Evolutionary conservation across 768 basidiomycete species (phyloP).

Genomic region (Leccinellum albellum): DNA sequence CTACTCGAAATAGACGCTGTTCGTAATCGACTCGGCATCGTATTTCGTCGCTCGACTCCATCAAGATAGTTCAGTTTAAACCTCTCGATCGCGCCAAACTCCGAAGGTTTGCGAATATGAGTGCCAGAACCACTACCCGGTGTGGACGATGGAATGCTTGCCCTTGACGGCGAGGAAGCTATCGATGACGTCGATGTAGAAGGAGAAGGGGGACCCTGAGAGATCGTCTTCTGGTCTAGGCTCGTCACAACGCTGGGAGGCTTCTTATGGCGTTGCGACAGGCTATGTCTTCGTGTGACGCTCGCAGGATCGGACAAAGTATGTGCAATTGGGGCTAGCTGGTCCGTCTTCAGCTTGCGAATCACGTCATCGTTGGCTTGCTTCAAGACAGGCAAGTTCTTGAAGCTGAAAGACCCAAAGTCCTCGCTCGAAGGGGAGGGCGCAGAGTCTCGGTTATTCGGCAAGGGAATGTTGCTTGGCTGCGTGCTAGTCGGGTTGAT

Average conservation of each 20-base stretch:
- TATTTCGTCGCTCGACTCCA: conserved; percentile 69
- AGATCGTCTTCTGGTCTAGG: conserved; percentile 55
- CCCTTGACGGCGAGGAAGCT: conserved; percentile 82
- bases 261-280: conserved; percentile 79
- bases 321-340: conserved; percentile 73
- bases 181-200: conserved; percentile 90
- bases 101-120: conserved; percentile 84
- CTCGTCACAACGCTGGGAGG: conserved; percentile 75
- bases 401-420: conserved; percentile 97
- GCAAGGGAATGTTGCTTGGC: conserved; percentile 19
- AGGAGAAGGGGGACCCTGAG: conserved; percentile 85
- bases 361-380: conserved; percentile 99
- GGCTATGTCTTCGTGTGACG: conserved; percentile 65
- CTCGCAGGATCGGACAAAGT: conserved; percentile 61
- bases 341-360: conserved; percentile 89
- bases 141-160: conserved; percentile 67
- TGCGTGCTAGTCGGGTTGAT: conserved; percentile 19
- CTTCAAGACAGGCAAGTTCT: conserved; percentile 93
- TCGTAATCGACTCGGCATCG: conserved; percentile 84
- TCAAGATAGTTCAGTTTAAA: conserved; percentile 84
- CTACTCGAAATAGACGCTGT: conserved; percentile 86
- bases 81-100: conserved; percentile 81
- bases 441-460: conserved; percentile 39
- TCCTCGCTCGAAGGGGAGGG: conserved; percentile 73
- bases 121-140: conserved; percentile 53